Conservation (phyloP, 805 yeast species). For the Torulaspora microellipsoides region DNA sequence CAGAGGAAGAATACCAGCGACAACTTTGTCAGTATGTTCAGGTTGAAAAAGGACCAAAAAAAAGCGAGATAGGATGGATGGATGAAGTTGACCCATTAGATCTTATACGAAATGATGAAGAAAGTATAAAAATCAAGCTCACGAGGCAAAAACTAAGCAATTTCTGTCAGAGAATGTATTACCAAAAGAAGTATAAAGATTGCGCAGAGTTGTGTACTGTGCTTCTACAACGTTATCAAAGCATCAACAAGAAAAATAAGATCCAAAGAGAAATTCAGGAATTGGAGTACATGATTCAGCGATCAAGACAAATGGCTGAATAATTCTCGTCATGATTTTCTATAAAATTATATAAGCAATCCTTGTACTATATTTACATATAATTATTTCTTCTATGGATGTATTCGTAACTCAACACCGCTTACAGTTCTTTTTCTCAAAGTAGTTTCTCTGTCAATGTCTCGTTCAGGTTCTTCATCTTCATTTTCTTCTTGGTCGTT, state of each 20-base stretch:
- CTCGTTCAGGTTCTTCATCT: constrained; percentile 26
- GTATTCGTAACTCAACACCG: constrained; percentile 42
- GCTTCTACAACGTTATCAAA: constrained; percentile 36
- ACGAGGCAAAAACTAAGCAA: constrained; percentile 53
- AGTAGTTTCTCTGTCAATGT: constrained; percentile 32
- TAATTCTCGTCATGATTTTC: not conserved
- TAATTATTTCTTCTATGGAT: constrained; percentile 10
- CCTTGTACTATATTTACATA: not conserved
- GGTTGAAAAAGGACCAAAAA: constrained; percentile 50
- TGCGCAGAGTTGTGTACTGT: constrained; percentile 46
- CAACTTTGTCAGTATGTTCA: constrained; percentile 49
- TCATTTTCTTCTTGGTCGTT: constrained; percentile 31
- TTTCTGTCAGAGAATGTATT: constrained; percentile 63
- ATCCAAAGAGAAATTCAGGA: constrained; percentile 50
- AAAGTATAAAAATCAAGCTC: constrained; percentile 40
- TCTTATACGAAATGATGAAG: constrained; percentile 1
- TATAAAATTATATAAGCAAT: constrained; percentile 2
- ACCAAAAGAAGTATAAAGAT: constrained; percentile 43
- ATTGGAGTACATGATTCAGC: constrained; percentile 32
- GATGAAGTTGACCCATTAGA: constrained; percentile 7
- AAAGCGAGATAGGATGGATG: constrained; percentile 40
- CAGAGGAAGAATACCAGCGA: constrained; percentile 53
- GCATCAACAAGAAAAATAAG: constrained; percentile 38
- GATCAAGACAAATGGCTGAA: constrained; percentile 3
- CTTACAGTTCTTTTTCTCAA: constrained; percentile 38